phyloP scores from a whole-genome alignment of 1,139 yeast genomes.

The Yamadazyma sp. region DNA sequence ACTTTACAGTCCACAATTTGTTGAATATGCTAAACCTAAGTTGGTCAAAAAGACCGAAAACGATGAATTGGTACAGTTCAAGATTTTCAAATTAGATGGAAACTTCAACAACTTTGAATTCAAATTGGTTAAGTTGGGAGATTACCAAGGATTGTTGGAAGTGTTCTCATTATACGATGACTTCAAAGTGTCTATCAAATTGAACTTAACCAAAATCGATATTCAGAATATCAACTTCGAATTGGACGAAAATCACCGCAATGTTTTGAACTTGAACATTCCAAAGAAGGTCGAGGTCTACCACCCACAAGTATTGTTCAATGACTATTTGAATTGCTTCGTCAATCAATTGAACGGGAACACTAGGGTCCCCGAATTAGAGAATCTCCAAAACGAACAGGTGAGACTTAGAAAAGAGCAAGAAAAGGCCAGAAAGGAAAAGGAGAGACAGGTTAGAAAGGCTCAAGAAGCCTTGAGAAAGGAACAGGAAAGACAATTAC shows the following conservation, averaged over 20 bases:
- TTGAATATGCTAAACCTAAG: constrained; percentile 25
- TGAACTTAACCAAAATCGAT: constrained; percentile 34
- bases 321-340: constrained; percentile 10
- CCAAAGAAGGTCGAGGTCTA: constrained; percentile 26
- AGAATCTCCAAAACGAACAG: not conserved
- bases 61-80: constrained; percentile 39
- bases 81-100: constrained; percentile 37
- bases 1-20: constrained; percentile 9
- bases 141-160: constrained; percentile 25
- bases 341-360: constrained; percentile 3
- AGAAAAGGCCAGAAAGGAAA: constrained; percentile 2
- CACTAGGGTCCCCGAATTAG: not conserved
- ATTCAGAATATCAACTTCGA: constrained; percentile 38
- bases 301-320: constrained; percentile 10
- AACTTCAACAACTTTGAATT: constrained; percentile 41
- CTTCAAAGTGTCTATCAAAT: constrained; percentile 34
- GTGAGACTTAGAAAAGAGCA: constrained; percentile 2
- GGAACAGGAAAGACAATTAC: constrained; percentile 6
- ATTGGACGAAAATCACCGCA: constrained; percentile 26
- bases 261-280: constrained; percentile 40
- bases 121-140: constrained; percentile 26
- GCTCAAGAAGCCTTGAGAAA: constrained; percentile 9
- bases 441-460: constrained; percentile 15
- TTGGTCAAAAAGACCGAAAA: constrained; percentile 38
- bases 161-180: constrained; percentile 33